phyloP scores from a whole-genome alignment of 1,139 yeast species.

The Blastobotrys illinoisensis region DNA sequence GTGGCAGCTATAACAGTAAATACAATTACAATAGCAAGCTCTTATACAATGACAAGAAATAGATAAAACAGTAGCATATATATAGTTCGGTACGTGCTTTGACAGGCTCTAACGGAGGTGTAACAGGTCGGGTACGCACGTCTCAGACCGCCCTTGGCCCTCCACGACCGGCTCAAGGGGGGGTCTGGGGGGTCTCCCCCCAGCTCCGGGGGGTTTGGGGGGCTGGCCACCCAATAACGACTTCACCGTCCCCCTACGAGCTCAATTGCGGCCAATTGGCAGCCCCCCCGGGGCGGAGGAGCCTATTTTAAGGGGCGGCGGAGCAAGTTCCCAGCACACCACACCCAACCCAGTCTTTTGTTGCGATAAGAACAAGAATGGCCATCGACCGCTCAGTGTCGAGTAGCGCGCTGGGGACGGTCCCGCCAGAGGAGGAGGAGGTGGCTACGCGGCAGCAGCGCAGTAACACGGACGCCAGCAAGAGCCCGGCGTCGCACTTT shows the following conservation, averaged over 20 bases:
- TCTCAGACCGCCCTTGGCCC: no score
- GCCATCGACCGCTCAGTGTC: not conserved
- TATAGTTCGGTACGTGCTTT: no score
- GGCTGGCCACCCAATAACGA: not conserved
- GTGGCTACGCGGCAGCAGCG: not conserved
- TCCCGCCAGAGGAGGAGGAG: not conserved
- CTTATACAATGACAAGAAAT: no score
- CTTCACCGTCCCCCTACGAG: no score
- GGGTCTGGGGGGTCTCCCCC: no score
- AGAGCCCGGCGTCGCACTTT: conserved; percentile 27
- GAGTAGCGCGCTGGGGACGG: not conserved
- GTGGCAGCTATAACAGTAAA: no score
- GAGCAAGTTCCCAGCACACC: not conserved
- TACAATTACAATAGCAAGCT: no score
- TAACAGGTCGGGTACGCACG: no score
- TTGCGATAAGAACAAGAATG: not conserved
- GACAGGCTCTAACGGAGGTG: no score
- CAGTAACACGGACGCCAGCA: not conserved
- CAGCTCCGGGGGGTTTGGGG: no score
- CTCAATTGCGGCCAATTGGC: not conserved
- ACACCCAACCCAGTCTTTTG: not conserved
- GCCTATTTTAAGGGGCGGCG: not conserved
- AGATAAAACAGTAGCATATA: no score
- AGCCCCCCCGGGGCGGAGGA: not conserved
- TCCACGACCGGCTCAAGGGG: no score